Evolutionary conservation across 1,284 basidiomycete species (phyloP).

Genomic region (Fereydounia khargensis): DNA sequence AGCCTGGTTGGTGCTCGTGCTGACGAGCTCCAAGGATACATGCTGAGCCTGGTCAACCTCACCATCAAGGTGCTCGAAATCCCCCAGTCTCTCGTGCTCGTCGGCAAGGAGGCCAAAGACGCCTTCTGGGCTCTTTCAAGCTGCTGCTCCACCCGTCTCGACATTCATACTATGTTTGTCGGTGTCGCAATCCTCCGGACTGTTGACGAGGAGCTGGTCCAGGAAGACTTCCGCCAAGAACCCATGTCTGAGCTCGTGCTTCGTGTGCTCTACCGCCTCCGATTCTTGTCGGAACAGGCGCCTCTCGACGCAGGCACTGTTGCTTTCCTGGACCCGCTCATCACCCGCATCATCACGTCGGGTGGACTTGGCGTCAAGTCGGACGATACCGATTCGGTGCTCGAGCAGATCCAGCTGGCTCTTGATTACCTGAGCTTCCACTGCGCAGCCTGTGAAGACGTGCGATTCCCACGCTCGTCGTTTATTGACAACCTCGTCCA

Average conservation of each 20-base stretch:
- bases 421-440: slow-evolving; percentile 86
- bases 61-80: slow-evolving; percentile 19
- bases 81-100: slow-evolving; percentile 28
- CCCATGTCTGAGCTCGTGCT: slow-evolving; percentile 66
- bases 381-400: slow-evolving; percentile 67
- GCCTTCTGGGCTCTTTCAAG: slow-evolving; percentile 37
- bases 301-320: slow-evolving; percentile 83
- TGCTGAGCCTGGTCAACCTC: slow-evolving; percentile 31
- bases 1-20: slow-evolving; percentile 34
- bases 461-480: slow-evolving; percentile 42
- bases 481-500: slow-evolving; percentile 72
- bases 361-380: slow-evolving; percentile 68
- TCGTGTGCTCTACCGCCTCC: slow-evolving; percentile 82
- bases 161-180: slow-evolving; percentile 35
- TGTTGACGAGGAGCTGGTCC: slow-evolving; percentile 39
- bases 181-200: slow-evolving; percentile 39
- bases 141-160: slow-evolving; percentile 38
- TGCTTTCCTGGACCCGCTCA: slow-evolving; percentile 75
- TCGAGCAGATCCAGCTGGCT: slow-evolving; percentile 83
- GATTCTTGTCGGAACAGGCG: slow-evolving; percentile 75
- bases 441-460: slow-evolving; percentile 71
- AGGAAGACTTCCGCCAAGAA: slow-evolving; percentile 42
- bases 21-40: slow-evolving; percentile 35
- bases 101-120: slow-evolving; percentile 18
- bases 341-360: slow-evolving; percentile 69